phyloP scores from a whole-genome alignment of 1,284 basidiomycete species.

The Ganoderma sp. region DNA sequence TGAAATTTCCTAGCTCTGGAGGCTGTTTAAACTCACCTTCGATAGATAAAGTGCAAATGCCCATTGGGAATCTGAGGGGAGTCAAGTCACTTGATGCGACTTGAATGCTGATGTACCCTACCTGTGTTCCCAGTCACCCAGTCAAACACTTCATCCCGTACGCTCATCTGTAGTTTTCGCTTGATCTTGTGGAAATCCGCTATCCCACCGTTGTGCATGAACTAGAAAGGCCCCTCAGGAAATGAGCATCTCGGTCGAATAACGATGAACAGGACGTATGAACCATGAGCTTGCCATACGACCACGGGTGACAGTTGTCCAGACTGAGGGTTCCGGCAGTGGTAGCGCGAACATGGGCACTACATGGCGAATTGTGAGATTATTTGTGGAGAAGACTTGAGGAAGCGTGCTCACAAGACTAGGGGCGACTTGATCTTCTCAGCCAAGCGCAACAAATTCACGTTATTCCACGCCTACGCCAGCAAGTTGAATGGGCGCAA shows the following conservation, averaged over 20 bases:
- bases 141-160: slow-evolving; percentile 86
- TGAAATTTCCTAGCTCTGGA: background rate
- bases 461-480: slow-evolving; percentile 89
- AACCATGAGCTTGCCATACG: slow-evolving; percentile 88
- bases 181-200: slow-evolving; percentile 84
- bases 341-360: slow-evolving; percentile 90
- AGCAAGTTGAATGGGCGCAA: background rate
- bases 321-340: slow-evolving; percentile 86
- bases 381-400: background rate
- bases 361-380: slow-evolving; percentile 39
- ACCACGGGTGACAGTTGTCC: slow-evolving; percentile 95
- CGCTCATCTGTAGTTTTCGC: slow-evolving; percentile 72
- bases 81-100: background rate
- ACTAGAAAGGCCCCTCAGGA: slow-evolving; percentile 51
- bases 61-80: slow-evolving; percentile 85
- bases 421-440: slow-evolving; percentile 95
- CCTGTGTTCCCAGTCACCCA: slow-evolving; percentile 92
- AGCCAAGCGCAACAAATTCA: slow-evolving; percentile 86
- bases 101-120: slow-evolving; percentile 35
- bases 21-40: slow-evolving; percentile 56
- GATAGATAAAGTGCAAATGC: slow-evolving; percentile 91
- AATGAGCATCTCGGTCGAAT: background rate
- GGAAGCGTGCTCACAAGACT: slow-evolving; percentile 72
- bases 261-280: slow-evolving; percentile 26
- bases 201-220: slow-evolving; percentile 95